phyloP scores from a whole-genome alignment of 768 basidiomycete genomes.

The Mycena vitilis region DNA sequence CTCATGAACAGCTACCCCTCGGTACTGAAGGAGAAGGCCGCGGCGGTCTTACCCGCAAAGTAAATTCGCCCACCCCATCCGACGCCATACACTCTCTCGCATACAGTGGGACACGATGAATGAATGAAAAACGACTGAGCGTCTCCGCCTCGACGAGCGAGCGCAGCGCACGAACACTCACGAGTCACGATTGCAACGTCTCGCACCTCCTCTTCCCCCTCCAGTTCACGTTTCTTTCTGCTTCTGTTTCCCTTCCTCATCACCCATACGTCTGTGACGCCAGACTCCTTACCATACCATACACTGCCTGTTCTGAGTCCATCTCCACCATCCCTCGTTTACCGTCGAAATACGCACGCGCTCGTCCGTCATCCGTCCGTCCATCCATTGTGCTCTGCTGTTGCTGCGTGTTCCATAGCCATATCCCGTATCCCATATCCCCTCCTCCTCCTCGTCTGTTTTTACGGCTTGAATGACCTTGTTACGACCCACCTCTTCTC shows the following conservation, averaged over 20 bases:
- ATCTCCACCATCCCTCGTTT: conserved; percentile 23
- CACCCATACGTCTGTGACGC: background rate
- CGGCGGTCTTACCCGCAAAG: conserved; percentile 37
- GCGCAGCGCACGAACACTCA: conserved; percentile 13
- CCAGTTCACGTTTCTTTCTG: background rate
- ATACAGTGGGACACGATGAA: background rate
- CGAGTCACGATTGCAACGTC: conserved; percentile 5
- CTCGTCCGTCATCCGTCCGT: conserved; percentile 12
- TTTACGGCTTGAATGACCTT: conserved; percentile 5
- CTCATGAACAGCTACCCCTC: conserved; percentile 89
- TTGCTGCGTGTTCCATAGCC: conserved; percentile 30
- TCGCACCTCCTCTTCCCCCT: background rate
- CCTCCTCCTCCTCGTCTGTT: conserved; percentile 3
- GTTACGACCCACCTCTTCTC: background rate
- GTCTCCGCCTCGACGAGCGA: background rate
- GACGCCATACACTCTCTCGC: background rate
- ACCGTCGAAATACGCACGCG: conserved; percentile 20
- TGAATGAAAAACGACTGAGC: conserved; percentile 9
- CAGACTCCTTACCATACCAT: too few relatives aligned
- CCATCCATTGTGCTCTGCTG: conserved; percentile 29
- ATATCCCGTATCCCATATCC: background rate
- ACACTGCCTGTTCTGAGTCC: conserved; percentile 14
- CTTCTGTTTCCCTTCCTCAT: background rate
- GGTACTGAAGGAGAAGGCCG: conserved; percentile 83
- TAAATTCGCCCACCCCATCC: conserved; percentile 21